Evolutionary conservation across 1,284 basidiomycete genomes (phyloP).

Genomic region (Tilletia setariae): DNA sequence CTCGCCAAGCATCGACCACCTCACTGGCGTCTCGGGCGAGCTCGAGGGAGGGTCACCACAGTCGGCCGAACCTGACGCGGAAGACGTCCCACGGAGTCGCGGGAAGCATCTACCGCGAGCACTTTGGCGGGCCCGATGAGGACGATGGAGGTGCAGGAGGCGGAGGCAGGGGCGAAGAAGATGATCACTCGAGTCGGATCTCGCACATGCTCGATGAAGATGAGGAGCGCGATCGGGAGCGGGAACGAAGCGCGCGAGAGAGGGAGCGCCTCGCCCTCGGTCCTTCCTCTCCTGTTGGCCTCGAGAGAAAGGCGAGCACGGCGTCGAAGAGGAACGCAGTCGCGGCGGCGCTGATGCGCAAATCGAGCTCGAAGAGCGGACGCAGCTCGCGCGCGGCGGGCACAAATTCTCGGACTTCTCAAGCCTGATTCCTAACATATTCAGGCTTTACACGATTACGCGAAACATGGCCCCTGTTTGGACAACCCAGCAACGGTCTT

Average conservation of each 20-base stretch:
- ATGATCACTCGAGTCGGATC: not conserved
- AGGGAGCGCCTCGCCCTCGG: not conserved
- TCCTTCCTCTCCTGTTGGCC: not conserved
- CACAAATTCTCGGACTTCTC: no score
- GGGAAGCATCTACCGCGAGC: slow-evolving; percentile 10
- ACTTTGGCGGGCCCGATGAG: slow-evolving; percentile 9
- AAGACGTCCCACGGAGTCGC: slow-evolving; percentile 8
- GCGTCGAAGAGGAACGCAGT: not conserved
- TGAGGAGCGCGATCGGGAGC: slow-evolving; percentile 9
- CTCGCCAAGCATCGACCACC: not conserved
- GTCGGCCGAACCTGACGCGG: not conserved
- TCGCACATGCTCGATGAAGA: slow-evolving; percentile 8
- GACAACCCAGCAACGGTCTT: no score
- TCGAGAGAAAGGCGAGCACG: not conserved
- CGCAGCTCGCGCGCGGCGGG: not conserved
- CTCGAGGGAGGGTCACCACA: not conserved
- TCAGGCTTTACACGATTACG: no score
- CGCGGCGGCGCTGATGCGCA: slow-evolving; percentile 7
- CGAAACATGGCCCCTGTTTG: no score
- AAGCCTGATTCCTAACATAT: no score
- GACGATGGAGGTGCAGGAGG: not conserved
- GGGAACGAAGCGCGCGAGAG: not conserved
- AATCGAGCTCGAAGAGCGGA: not conserved
- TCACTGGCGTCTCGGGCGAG: slow-evolving; percentile 9
- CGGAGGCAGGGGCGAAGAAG: not conserved